These are phyloP conservation scores for Hypericum androsaemum DNA, from an alignment of 345 rosid species.

Conservation along the genomic window DNA sequence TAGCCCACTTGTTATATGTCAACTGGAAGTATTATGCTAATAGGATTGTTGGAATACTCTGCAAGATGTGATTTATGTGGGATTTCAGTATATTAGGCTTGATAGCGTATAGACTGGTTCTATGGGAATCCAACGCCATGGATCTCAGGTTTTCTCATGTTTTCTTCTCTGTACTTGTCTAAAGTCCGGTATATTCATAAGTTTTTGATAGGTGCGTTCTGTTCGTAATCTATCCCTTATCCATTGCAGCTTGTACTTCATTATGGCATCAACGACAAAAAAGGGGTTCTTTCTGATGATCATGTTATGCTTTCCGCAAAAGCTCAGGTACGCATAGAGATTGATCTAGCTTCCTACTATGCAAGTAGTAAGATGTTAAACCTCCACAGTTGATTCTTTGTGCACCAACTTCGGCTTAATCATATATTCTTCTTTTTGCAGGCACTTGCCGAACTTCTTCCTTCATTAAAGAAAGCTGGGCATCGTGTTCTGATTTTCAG, in stretches of 20 bases:
- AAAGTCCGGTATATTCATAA: no score
- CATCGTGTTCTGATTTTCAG: conserved; percentile 86
- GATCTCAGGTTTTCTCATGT: no score
- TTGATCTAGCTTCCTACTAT: not conserved
- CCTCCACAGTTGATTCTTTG: no score
- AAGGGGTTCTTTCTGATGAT: conserved; percentile 68
- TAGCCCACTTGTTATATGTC: no score
- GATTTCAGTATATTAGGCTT: no score
- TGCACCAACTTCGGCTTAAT: no score
- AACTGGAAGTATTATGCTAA: no score
- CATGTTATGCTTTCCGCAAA: conserved; percentile 89
- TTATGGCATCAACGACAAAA: conserved; percentile 40
- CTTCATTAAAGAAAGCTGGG: conserved; percentile 50
- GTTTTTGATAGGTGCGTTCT: not conserved
- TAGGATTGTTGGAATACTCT: no score
- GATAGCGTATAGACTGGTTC: no score
- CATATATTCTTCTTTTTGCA: conserved; percentile 14
- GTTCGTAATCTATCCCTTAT: not conserved
- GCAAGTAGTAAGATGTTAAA: not conserved
- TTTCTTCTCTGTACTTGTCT: no score
- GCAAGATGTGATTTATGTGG: no score
- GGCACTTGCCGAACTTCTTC: conserved; percentile 80
- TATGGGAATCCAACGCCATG: no score
- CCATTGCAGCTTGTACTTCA: conserved; percentile 54
- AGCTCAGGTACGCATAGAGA: conserved; percentile 48